Evolutionary conservation across 345 rosid species (phyloP).

Genomic region (Populus deltoides): DNA sequence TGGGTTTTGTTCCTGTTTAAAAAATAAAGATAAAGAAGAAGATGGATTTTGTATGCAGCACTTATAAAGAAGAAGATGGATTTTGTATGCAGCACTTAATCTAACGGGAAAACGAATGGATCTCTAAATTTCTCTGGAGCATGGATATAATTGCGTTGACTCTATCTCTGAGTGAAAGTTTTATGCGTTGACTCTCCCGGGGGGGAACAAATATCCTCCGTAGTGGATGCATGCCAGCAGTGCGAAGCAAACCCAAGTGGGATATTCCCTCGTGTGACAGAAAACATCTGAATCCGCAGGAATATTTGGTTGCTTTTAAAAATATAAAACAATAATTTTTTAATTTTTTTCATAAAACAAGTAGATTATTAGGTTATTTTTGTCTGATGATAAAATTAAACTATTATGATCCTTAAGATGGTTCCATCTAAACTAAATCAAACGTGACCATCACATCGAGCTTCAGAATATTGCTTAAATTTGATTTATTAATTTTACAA

Average conservation of each 20-base stretch:
- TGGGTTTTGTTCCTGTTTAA: neutral
- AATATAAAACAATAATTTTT: no score
- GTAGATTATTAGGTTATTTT: no score
- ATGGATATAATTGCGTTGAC: neutral
- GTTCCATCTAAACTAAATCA: no score
- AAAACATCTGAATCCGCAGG: neutral
- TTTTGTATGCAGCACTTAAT: neutral
- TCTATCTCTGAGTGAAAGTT: neutral
- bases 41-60: no score
- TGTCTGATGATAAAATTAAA: no score
- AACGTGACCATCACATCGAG: no score
- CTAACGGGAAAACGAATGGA: neutral
- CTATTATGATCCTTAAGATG: no score
- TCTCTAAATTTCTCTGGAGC: neutral
- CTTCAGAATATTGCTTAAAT: no score
- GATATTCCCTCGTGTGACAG: neutral
- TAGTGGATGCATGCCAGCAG: neutral
- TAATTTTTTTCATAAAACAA: no score
- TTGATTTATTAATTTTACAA: no score
- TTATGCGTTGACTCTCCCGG: neutral
- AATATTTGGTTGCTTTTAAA: neutral
- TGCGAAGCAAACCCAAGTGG: neutral
- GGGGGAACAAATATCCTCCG: neutral
- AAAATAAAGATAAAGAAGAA: neutral
- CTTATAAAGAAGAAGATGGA: neutral